Evolutionary conservation across 768 basidiomycete species (phyloP).

Genomic region (Macrocybe gigantea): DNA sequence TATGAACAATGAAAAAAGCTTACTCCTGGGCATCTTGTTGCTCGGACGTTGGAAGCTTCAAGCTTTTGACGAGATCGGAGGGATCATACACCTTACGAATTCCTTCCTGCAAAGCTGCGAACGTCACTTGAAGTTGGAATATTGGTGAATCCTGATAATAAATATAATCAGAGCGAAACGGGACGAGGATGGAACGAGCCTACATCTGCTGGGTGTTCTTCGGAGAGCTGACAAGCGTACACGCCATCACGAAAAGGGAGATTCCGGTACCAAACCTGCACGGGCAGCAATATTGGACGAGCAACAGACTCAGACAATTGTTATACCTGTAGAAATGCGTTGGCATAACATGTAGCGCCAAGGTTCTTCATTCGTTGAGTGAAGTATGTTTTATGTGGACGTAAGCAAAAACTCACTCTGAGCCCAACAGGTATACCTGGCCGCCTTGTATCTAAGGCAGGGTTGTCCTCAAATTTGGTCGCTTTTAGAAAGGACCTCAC

Average conservation of each 20-base stretch:
- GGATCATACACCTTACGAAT: constrained; percentile 76
- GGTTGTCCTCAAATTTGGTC: constrained; percentile 50
- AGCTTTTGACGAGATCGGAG: constrained; percentile 73
- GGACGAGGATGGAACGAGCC: constrained; percentile 17
- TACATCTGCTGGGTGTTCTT: constrained; percentile 39
- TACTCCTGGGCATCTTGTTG: constrained; percentile 99
- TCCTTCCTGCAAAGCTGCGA: constrained; percentile 81
- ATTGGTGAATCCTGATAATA: constrained; percentile 62
- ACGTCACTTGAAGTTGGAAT: constrained; percentile 72
- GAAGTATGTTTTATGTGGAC: constrained; percentile 1
- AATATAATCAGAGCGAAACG: constrained; percentile 1
- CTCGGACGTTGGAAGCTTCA: constrained; percentile 74
- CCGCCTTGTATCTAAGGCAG: constrained; percentile 42
- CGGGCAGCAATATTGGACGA: constrained; percentile 2
- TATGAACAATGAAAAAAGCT: constrained; percentile 12
- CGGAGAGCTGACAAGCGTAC: constrained; percentile 64
- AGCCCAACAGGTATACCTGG: constrained; percentile 67
- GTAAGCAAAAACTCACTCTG: constrained; percentile 40
- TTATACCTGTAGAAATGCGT: constrained; percentile 84
- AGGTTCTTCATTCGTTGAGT: constrained; percentile 61
- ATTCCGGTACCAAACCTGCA: constrained; percentile 89
- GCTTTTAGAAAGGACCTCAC: constrained; percentile 46
- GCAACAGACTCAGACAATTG: neutral
- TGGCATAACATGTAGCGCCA: constrained; percentile 96
- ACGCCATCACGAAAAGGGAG: constrained; percentile 76